phyloP scores from a whole-genome alignment of 768 basidiomycete species.

The Kwoniella mangroviensis region DNA sequence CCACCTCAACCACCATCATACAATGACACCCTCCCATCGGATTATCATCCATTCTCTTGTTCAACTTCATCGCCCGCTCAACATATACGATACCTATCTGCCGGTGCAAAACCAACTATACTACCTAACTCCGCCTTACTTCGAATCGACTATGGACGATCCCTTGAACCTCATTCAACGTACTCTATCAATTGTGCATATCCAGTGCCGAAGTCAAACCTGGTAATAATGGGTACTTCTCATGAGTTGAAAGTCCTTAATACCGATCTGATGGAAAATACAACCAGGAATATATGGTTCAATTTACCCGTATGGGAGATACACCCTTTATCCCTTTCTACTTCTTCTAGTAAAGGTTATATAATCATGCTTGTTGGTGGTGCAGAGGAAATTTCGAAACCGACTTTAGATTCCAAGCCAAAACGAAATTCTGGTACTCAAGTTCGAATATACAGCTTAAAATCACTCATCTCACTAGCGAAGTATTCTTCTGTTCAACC shows the following conservation, averaged over 20 bases:
- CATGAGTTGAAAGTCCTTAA: conserved; percentile 26
- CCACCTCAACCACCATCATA: conserved; percentile 19
- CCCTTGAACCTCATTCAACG: conserved; percentile 23
- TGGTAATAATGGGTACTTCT: conserved; percentile 34
- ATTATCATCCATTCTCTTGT: no score
- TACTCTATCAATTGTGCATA: conserved; percentile 23
- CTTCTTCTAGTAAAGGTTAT: conserved; percentile 15
- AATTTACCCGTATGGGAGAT: conserved; percentile 38
- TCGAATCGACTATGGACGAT: conserved; percentile 30
- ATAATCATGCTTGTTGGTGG: conserved; percentile 32
- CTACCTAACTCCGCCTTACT: conserved; percentile 13
- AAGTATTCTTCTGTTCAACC: conserved; percentile 22
- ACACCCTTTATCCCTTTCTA: conserved; percentile 7
- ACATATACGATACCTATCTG: neutral
- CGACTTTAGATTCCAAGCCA: conserved; percentile 12
- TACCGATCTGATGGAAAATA: conserved; percentile 10
- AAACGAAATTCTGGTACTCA: conserved; percentile 22
- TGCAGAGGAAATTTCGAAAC: conserved; percentile 14
- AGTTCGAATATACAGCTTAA: conserved; percentile 26
- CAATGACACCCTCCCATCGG: neutral
- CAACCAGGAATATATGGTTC: conserved; percentile 27
- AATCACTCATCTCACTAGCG: conserved; percentile 27
- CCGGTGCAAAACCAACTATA: conserved; percentile 2
- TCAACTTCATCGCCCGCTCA: neutral
- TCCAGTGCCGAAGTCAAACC: conserved; percentile 16